Evolutionary conservation across 139 green algal species (phyloP).

Genomic region (Haematococcus sp.): DNA sequence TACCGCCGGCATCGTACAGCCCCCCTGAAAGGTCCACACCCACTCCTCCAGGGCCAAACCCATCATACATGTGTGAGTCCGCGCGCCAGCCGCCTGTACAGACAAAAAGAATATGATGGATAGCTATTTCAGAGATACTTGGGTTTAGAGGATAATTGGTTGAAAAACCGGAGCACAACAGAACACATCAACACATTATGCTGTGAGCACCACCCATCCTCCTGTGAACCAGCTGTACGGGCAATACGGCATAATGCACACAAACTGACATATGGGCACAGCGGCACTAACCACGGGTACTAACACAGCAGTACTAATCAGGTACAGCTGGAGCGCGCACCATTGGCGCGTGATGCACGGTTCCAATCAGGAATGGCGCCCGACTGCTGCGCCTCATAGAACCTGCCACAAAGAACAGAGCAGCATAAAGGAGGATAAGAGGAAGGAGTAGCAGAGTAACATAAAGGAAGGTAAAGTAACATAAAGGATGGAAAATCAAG

Average conservation of each 20-base stretch:
- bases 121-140: no score
- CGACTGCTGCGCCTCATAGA: slow-evolving; percentile 10
- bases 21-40: neutral
- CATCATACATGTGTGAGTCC: neutral
- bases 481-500: neutral
- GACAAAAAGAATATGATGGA: no score
- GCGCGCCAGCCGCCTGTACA: neutral
- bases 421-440: neutral
- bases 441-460: neutral
- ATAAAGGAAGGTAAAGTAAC: neutral
- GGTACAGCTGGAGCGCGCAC: no score
- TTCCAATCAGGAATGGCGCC: neutral
- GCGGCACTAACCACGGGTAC: no score
- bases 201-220: no score
- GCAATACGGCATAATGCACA: no score
- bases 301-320: no score
- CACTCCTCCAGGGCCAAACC: neutral
- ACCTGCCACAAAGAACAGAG: neutral
- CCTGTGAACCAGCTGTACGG: no score
- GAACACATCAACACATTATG: no score
- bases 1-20: slow-evolving; percentile 1
- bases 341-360: neutral
- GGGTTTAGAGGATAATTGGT: no score
- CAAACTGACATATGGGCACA: no score
- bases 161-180: no score